Base-by-base conservation (phyloP, 2,329 filamentous ascomycete genomes). In the Neofusicoccum ribis region DNA sequence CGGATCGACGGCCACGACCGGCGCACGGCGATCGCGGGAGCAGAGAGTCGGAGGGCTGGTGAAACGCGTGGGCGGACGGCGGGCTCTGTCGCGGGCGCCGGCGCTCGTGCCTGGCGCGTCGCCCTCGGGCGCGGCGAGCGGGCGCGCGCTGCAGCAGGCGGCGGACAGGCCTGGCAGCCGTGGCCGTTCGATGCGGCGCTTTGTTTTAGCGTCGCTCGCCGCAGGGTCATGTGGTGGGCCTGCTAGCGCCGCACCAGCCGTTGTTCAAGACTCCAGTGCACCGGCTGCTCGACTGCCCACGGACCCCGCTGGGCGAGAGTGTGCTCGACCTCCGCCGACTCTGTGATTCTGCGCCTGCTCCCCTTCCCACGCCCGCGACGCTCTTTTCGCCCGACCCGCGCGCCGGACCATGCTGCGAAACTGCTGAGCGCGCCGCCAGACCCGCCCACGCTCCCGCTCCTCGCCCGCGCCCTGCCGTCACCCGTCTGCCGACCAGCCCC, bases 201-300 rank as follows among this genome's bases (percentile, higher is more conserved):
- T 59, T 59, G 54, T 59, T 59, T 59, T 59, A 59, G 54, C 43
- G 52, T 20, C 43, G 54, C 54, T 44, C 41, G 41, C 50, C 39
- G 54, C 39, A 34, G 41, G 37, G 39, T 44, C 54, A 59, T 51
- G 49, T 51, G 49, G 23, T 36, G 46, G 46, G 46, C 46, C 46
- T 49, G 46, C 49, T 54, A 54, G 50, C 17, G 41, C 23, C 54
- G 52, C 52, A 31, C 52, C 37, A n/a, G 52, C 52, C 52, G 54
- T 59, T 44, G 54, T 59, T 59, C 50, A 54, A 59, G 54, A 59
- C 41, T 44, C 54, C 39, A 46, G 54, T 59, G 37, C 54, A 46
- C 36, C 23, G 52, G 39, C 39, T 41, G 39, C 23, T 27, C 37
- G 17, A 15, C 54, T 36, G 54, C 54, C 41, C 54, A 58, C 41